Evolutionary conservation across 139 green algal species (phyloP).

Genomic region (Coelastrella sp.): DNA sequence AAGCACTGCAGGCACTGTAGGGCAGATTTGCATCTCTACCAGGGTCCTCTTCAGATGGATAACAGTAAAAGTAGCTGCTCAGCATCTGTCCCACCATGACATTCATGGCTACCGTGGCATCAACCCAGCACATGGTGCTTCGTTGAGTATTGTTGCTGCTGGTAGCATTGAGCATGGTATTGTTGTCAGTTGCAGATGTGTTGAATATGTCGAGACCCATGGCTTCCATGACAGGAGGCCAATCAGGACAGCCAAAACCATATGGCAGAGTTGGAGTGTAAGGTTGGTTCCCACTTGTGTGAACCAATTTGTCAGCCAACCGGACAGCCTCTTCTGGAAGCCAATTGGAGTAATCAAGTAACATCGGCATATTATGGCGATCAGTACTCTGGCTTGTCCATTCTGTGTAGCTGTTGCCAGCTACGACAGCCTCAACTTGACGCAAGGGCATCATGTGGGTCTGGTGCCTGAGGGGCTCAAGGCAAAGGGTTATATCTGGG

Average conservation of each 20-base stretch:
- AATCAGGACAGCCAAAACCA: neutral
- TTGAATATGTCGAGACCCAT: neutral
- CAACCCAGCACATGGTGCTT: neutral
- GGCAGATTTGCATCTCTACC: neutral
- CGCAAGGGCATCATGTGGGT: no score
- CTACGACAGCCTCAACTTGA: no score
- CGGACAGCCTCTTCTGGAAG: neutral
- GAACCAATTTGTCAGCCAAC: no score
- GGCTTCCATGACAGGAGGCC: neutral
- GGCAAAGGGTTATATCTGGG: no score
- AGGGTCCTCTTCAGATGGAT: neutral
- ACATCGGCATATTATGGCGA: no score
- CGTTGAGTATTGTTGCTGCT: neutral
- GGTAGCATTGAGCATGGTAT: no score
- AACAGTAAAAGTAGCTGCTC: neutral
- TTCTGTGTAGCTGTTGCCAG: no score
- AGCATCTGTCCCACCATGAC: neutral
- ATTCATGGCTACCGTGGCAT: neutral
- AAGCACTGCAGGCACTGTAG: neutral
- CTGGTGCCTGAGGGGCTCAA: no score
- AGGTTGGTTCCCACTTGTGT: no score
- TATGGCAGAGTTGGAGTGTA: neutral
- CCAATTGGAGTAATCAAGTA: neutral
- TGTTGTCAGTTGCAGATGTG: neutral
- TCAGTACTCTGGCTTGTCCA: no score